These are phyloP conservation scores for Mortierella sp. DNA, from an alignment of 371 early-diverging fungal genomes.

Conservation along the genomic window DNA sequence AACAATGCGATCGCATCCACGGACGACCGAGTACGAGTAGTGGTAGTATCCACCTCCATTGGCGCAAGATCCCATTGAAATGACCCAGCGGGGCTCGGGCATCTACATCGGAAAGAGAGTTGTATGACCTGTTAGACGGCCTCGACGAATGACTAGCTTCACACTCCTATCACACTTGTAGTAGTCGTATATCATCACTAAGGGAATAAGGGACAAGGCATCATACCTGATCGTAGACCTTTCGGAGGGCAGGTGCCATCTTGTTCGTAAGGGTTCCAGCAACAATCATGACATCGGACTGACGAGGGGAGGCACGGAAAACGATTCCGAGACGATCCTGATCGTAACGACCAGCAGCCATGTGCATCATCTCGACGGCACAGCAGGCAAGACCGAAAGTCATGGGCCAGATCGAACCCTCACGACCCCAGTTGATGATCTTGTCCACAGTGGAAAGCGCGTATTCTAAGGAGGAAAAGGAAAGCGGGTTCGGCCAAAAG, in stretches of 20 bases:
- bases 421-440: slow-evolving; percentile 94
- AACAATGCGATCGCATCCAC: slow-evolving; percentile 97
- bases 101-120: slow-evolving; percentile 70
- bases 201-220: neutral
- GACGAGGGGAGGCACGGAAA: slow-evolving; percentile 97
- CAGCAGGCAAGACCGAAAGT: slow-evolving; percentile 99
- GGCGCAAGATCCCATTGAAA: slow-evolving; percentile 98
- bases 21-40: slow-evolving; percentile 96
- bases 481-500: too few relatives aligned
- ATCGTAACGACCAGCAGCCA: slow-evolving; percentile 97
- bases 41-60: slow-evolving; percentile 99
- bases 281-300: slow-evolving; percentile 99
- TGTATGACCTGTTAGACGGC: too few relatives aligned
- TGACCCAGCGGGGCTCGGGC: slow-evolving; percentile 99
- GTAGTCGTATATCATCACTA: too few relatives aligned
- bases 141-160: too few relatives aligned
- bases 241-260: slow-evolving; percentile 98
- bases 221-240: slow-evolving; percentile 92
- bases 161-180: too few relatives aligned
- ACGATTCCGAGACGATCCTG: slow-evolving; percentile 98
- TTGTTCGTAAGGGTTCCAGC: slow-evolving; percentile 98
- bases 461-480: slow-evolving; percentile 61
- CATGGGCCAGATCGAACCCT: slow-evolving; percentile 96
- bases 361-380: slow-evolving; percentile 98
- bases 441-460: slow-evolving; percentile 90